phyloP scores from a whole-genome alignment of 2,329 filamentous ascomycete genomes.

The Akanthomyces lecanii region DNA sequence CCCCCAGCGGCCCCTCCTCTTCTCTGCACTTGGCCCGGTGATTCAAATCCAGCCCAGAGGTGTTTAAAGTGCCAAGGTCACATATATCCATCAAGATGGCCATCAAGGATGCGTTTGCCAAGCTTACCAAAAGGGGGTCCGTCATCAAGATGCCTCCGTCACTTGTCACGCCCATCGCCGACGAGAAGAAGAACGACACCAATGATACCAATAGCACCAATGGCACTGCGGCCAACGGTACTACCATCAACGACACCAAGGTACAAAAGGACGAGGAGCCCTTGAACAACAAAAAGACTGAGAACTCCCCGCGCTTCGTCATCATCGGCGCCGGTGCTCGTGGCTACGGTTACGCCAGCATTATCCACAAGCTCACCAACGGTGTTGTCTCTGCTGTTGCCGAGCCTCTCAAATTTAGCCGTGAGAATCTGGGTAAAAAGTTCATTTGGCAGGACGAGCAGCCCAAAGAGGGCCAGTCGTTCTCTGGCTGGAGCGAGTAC shows the following conservation, averaged over 20 bases:
- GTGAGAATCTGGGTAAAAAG: constrained; percentile 61
- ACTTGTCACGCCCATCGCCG: constrained; percentile 1
- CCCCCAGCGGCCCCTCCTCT: constrained; percentile 12
- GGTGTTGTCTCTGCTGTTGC: constrained; percentile 73
- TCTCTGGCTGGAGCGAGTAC: constrained; percentile 71
- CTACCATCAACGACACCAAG: background rate
- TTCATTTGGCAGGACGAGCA: constrained; percentile 64
- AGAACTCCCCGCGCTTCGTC: constrained; percentile 60
- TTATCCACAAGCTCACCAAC: constrained; percentile 59
- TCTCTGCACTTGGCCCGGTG: background rate
- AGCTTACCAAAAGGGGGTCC: constrained; percentile 19
- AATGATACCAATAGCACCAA: background rate
- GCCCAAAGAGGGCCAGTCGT: constrained; percentile 61
- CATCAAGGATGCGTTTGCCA: constrained; percentile 22
- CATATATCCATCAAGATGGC: constrained; percentile 20
- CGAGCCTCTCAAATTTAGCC: constrained; percentile 76
- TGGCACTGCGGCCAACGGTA: background rate
- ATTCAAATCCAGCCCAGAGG: background rate
- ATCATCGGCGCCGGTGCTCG: constrained; percentile 81
- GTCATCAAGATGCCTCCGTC: constrained; percentile 8
- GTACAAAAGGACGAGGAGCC: background rate
- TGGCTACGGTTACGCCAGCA: constrained; percentile 68
- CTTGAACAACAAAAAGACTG: constrained; percentile 26
- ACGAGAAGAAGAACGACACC: background rate
- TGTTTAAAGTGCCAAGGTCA: background rate